These are phyloP conservation scores for Trypanosoma theileri DNA, from an alignment of 208 protist genomes.

Conservation along the genomic window DNA sequence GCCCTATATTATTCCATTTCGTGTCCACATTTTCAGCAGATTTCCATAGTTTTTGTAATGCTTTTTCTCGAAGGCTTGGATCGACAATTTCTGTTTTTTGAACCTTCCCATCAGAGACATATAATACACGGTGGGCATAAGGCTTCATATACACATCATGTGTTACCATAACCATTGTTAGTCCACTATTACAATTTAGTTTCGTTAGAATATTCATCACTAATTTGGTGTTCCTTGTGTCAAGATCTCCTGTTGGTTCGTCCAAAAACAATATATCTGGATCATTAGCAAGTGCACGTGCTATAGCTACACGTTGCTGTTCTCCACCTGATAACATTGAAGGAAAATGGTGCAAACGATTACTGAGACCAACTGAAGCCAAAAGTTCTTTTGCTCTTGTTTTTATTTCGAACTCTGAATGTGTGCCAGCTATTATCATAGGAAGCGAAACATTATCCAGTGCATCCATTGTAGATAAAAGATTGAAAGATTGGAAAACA, in stretches of 20 bases:
- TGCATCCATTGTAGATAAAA: slow-evolving; percentile 93
- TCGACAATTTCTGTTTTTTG: slow-evolving; percentile 58
- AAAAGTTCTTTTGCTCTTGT: slow-evolving; percentile 76
- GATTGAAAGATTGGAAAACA: slow-evolving; percentile 98
- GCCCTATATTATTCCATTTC: slow-evolving; percentile 19
- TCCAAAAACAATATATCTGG: slow-evolving; percentile 95
- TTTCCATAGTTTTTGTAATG: slow-evolving; percentile 41
- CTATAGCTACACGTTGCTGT: slow-evolving; percentile 96
- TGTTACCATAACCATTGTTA: slow-evolving; percentile 98
- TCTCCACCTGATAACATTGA: slow-evolving; percentile 95
- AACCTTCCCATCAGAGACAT: slow-evolving; percentile 95
- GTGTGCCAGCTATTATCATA: slow-evolving; percentile 91
- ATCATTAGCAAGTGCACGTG: slow-evolving; percentile 93
- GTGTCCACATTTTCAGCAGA: slow-evolving; percentile 13
- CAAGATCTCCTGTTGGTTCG: slow-evolving; percentile 96
- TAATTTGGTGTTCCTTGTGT: slow-evolving; percentile 93
- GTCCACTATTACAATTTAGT: slow-evolving; percentile 84
- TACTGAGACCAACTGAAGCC: slow-evolving; percentile 84
- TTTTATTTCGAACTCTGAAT: slow-evolving; percentile 54
- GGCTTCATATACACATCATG: slow-evolving; percentile 96
- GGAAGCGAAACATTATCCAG: slow-evolving; percentile 95
- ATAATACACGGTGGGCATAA: slow-evolving; percentile 92
- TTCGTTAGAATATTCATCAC: slow-evolving; percentile 93
- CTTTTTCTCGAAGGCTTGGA: slow-evolving; percentile 39
- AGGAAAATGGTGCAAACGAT: slow-evolving; percentile 90